Evolutionary conservation across 73 alveolate genomes (phyloP).

Genomic region (Stentor coeruleus): DNA sequence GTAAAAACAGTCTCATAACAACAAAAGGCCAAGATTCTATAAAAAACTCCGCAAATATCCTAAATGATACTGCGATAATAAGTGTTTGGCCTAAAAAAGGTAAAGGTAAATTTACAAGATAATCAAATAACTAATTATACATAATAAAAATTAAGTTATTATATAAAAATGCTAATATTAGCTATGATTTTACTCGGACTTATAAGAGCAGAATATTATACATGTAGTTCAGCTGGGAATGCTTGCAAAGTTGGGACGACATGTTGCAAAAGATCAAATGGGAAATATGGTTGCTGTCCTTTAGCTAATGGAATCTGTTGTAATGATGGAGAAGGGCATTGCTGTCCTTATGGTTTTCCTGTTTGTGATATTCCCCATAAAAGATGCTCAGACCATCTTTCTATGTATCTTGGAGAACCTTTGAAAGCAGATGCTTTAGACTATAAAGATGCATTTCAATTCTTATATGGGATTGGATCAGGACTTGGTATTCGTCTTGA

Average conservation of each 20-base stretch:
- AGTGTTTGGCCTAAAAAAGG: too few relatives aligned
- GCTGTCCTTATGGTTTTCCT: conserved; percentile 16
- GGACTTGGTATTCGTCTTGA: neutral
- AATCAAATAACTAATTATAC: too few relatives aligned
- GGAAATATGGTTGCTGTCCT: conserved; percentile 16
- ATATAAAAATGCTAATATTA: too few relatives aligned
- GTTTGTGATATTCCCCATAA: conserved; percentile 12
- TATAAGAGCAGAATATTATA: too few relatives aligned
- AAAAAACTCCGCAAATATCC: too few relatives aligned
- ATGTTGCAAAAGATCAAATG: neutral
- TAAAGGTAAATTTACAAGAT: too few relatives aligned
- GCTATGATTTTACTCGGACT: too few relatives aligned
- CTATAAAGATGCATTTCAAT: neutral
- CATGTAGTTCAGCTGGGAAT: neutral
- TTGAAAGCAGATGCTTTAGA: neutral
- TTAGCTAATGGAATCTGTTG: conserved; percentile 11
- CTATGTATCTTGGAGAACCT: neutral
- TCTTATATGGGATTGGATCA: neutral
- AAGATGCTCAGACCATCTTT: conserved; percentile 5
- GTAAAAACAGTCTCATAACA: too few relatives aligned
- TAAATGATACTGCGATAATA: too few relatives aligned
- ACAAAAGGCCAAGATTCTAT: too few relatives aligned
- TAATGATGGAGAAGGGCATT: conserved; percentile 15
- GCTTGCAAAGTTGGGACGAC: conserved; percentile 25
- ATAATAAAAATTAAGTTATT: too few relatives aligned